Conservation (phyloP, 2,329 filamentous ascomycete species). For the Colletotrichum sp. region DNA sequence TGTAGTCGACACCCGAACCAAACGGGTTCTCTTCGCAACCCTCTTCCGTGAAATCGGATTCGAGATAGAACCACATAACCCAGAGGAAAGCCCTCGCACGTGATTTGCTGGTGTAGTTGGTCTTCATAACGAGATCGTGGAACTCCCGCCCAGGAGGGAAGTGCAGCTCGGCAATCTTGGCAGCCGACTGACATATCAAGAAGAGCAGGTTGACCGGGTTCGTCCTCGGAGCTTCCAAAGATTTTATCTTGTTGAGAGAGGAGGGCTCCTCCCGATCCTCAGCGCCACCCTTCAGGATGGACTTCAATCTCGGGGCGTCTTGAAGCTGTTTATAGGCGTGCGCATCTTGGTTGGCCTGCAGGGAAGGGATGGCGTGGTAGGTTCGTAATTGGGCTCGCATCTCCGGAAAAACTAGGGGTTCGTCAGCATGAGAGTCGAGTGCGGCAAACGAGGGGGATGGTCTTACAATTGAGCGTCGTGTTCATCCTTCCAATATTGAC, state of each 20-base stretch:
- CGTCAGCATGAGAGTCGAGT: neutral
- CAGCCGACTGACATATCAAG: slow-evolving; percentile 86
- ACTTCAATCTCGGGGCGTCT: slow-evolving; percentile 94
- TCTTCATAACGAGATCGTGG: slow-evolving; percentile 95
- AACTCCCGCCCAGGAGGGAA: slow-evolving; percentile 88
- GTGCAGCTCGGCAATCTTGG: slow-evolving; percentile 91
- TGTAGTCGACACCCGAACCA: slow-evolving; percentile 72
- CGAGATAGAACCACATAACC: slow-evolving; percentile 99
- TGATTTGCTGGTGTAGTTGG: slow-evolving; percentile 79
- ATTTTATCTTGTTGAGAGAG: slow-evolving; percentile 82
- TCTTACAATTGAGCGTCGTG: slow-evolving; percentile 92
- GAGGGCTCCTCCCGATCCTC: slow-evolving; percentile 87
- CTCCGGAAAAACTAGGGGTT: slow-evolving; percentile 85
- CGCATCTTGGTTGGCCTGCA: slow-evolving; percentile 93
- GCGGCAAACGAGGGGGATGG: slow-evolving; percentile 7
- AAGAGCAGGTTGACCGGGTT: slow-evolving; percentile 99
- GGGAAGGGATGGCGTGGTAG: slow-evolving; percentile 95
- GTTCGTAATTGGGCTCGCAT: slow-evolving; percentile 98
- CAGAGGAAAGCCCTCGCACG: slow-evolving; percentile 90
- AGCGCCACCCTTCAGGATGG: slow-evolving; percentile 94
- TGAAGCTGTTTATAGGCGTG: slow-evolving; percentile 98
- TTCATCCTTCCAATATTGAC: slow-evolving; percentile 99
- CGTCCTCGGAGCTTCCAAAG: slow-evolving; percentile 70
- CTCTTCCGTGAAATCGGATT: slow-evolving; percentile 91
- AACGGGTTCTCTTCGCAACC: slow-evolving; percentile 92